Evolutionary conservation across 164 flowering plant genomes (phyloP).

Genomic region (Brasenia schreberi): DNA sequence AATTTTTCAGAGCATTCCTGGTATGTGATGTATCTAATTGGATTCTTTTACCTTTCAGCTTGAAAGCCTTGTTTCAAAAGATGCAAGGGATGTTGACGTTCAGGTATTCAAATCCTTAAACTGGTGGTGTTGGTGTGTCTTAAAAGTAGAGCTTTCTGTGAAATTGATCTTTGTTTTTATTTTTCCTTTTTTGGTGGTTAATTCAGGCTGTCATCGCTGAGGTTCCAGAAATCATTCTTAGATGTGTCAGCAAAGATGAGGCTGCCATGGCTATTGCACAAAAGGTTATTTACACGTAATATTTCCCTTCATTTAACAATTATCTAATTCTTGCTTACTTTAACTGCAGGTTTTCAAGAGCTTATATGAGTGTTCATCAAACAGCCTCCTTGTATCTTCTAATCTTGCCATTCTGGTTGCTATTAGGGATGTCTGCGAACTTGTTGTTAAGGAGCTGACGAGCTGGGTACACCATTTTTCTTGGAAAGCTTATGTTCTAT

Average conservation of each 20-base stretch:
- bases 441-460: slow-evolving; percentile 88
- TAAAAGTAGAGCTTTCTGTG: not conserved
- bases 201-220: slow-evolving; percentile 60
- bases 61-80: slow-evolving; percentile 44
- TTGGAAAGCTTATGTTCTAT: too few relatives aligned
- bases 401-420: slow-evolving; percentile 78
- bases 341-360: slow-evolving; percentile 64
- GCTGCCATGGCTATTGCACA: slow-evolving; percentile 95
- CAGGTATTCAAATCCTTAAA: slow-evolving; percentile 39
- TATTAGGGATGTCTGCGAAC: slow-evolving; percentile 93
- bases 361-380: slow-evolving; percentile 66
- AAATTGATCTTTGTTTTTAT: not conserved
- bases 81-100: slow-evolving; percentile 59
- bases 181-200: not conserved
- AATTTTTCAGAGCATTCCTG: not conserved
- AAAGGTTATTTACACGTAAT: slow-evolving; percentile 33
- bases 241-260: slow-evolving; percentile 86
- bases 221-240: slow-evolving; percentile 80
- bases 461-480: slow-evolving; percentile 62
- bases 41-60: slow-evolving; percentile 34
- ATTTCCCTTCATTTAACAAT: not conserved
- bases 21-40: not conserved
- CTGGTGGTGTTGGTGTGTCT: not conserved
- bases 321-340: slow-evolving; percentile 1
- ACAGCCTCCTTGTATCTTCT: slow-evolving; percentile 46